Evolutionary conservation across 345 rosid species (phyloP), one percentile per base, ranked within the genome.

Genomic region (Dipteronia dyeriana): DNA sequence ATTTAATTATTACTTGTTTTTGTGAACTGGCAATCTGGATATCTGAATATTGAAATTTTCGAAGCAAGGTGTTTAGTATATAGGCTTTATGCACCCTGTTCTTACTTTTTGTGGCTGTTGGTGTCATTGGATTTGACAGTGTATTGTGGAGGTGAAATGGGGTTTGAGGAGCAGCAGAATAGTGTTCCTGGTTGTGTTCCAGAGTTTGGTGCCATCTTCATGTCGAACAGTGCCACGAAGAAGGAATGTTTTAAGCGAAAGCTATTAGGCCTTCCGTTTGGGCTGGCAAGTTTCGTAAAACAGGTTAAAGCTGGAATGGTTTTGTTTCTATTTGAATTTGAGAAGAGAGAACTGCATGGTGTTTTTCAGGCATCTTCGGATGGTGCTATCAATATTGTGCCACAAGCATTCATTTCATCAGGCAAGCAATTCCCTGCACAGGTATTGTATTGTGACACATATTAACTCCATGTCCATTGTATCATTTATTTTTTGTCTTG

Each of bases 341-440:
- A 87, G 82, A 88, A 56, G 75, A 86, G 92, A 78, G 79, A 85
- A 74, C 89, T 93, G 13, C 85, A 88, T 70, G 98, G 94, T 45
- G 97, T 93, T 1, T 93, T 88, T 81, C 84, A 79, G 71, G 98
- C 94, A 4, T 66, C 43, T 67, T 85, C 89, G 43, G 86, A 90
- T 59, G 94, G 94, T 65, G 87, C 82, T 7, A 80, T 91, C 7
- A 72, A 90, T 82, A 90, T 93, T 67, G 80, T 88, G 45, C 94
- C 95, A 2, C 17, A 80, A 68, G 97, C 91, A 3, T 89, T 75
- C 78, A 39, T 67, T 63, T 83, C 85, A 38, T 84, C 93, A 3
- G 90, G 97, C 75, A 91, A 87, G 79, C 87, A 85, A 81, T 91
- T 88, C 69, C 94, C 94, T 57, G 92, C 94, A 60, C 94, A 91